These are phyloP conservation scores for Trichosanthes cucumerina DNA, from an alignment of 306 rosid genomes.

Conservation along the genomic window DNA sequence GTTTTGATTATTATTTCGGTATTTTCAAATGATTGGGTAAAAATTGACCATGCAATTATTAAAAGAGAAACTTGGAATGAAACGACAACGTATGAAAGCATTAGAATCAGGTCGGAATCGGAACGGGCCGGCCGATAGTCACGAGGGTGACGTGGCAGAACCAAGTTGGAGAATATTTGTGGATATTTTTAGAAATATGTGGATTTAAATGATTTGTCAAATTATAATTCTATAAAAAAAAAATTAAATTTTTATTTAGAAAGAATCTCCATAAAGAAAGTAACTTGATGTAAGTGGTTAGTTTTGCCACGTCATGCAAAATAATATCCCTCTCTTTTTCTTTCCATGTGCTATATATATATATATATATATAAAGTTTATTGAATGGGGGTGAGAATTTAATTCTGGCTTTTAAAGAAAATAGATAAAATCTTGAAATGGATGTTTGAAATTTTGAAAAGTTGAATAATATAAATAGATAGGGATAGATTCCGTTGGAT, in stretches of 20 bases:
- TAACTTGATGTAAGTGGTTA: neutral
- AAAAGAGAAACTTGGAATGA: neutral
- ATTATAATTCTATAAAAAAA: neutral
- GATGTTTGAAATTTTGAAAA: no score
- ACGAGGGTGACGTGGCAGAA: neutral
- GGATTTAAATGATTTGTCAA: neutral
- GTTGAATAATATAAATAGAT: no score
- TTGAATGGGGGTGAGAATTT: no score
- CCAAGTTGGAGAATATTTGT: neutral
- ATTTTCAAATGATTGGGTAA: neutral
- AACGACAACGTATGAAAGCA: neutral
- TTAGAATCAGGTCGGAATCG: neutral
- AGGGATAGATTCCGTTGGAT: no score
- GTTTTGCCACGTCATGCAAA: neutral
- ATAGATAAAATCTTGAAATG: no score
- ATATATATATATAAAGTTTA: no score
- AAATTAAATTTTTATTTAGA: neutral
- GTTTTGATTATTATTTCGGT: neutral
- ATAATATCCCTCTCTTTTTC: neutral
- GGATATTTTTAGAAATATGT: neutral
- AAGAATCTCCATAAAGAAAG: neutral
- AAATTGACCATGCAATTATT: neutral
- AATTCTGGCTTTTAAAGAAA: no score
- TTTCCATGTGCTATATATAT: no score
- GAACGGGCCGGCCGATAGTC: neutral